Percentiles rank a stretch among this genome's conserved stretches.
Evolutionary conservation across 177 flowering plant species (phyloP).

Genomic region (Telopea speciosissima): DNA sequence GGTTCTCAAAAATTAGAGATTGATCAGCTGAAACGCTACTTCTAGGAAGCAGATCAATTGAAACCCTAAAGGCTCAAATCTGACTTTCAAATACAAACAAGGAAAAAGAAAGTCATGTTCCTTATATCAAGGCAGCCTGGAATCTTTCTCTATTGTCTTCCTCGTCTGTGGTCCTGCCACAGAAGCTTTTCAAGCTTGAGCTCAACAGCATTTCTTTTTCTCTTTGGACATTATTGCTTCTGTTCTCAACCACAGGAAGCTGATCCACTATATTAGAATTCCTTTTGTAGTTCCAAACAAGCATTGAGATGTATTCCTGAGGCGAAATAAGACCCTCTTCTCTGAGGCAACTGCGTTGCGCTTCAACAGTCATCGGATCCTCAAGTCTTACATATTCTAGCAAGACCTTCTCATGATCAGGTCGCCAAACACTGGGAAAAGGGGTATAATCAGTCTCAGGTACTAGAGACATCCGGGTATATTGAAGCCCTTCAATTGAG

Average conservation of each 20-base stretch:
- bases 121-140: slow-evolving; percentile 35
- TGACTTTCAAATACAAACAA: too few species aligned
- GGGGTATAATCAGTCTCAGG: background rate
- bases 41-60: too few species aligned
- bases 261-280: background rate
- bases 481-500: background rate
- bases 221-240: background rate
- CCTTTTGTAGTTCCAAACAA: background rate
- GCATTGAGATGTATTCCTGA: background rate
- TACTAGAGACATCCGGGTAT: background rate
- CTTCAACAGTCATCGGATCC: background rate
- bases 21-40: too few species aligned
- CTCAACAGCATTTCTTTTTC: slow-evolving; percentile 1
- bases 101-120: background rate
- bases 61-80: too few species aligned
- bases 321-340: background rate
- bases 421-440: background rate
- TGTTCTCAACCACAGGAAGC: background rate
- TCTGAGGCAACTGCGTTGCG: background rate
- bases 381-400: background rate
- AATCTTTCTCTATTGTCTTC: slow-evolving; percentile 25
- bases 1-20: too few species aligned
- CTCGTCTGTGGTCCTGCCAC: slow-evolving; percentile 22
- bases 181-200: slow-evolving; percentile 7
- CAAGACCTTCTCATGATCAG: background rate